These are phyloP conservation scores for Byssothecium circinans DNA, from an alignment of 2,329 filamentous ascomycete species.

Conservation along the genomic window DNA sequence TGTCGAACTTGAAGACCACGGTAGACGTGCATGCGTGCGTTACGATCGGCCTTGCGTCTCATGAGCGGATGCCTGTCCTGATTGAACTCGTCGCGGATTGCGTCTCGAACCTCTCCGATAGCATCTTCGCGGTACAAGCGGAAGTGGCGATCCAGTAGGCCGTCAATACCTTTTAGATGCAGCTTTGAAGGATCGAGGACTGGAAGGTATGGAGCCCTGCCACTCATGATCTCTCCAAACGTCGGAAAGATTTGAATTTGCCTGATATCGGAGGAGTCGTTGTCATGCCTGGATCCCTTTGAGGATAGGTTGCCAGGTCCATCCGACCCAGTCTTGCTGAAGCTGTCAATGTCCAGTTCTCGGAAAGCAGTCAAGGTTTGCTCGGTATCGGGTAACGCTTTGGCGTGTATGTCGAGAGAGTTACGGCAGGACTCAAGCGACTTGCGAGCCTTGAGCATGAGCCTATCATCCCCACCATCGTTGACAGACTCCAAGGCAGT, in stretches of 20 bases:
- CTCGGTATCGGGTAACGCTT: constrained; percentile 9
- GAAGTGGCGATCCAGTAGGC: constrained; percentile 58
- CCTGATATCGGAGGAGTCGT: constrained; percentile 22
- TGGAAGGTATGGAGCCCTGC: constrained; percentile 39
- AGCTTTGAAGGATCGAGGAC: constrained; percentile 13
- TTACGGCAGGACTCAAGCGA: not conserved
- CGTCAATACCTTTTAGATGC: constrained; percentile 22
- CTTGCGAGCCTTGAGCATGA: not conserved
- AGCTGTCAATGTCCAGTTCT: not conserved
- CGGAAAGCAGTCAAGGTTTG: not conserved
- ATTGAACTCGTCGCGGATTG: constrained; percentile 11
- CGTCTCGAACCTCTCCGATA: constrained; percentile 55
- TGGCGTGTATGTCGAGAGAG: constrained; percentile 42
- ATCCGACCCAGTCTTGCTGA: constrained; percentile 2
- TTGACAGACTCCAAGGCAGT: not conserved
- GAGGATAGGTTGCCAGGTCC: constrained; percentile 1
- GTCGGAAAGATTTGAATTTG: constrained; percentile 26
- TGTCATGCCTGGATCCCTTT: constrained; percentile 15
- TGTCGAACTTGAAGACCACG: constrained; percentile 3
- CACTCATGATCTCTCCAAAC: constrained; percentile 27
- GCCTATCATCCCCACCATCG: not conserved
- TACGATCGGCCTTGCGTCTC: not conserved
- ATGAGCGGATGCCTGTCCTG: not conserved
- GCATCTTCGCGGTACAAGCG: constrained; percentile 59
- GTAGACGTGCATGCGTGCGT: constrained; percentile 1